phyloP scores from a whole-genome alignment of 1,139 yeast species.

The Chernovozyma sophiae-reginae region DNA sequence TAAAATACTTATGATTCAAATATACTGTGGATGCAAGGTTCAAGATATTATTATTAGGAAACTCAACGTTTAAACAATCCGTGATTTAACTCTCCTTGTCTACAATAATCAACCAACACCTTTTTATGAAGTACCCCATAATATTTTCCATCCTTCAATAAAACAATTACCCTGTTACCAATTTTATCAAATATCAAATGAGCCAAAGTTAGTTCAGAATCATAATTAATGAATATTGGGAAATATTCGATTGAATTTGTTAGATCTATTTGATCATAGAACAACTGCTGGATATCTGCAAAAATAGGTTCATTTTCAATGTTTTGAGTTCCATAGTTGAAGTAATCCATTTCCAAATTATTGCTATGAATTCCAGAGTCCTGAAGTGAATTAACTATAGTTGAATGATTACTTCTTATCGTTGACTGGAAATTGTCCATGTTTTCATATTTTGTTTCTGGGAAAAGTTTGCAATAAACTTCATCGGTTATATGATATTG shows the following conservation, averaged over 20 bases:
- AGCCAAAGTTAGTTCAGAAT: conserved; percentile 51
- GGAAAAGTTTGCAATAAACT: conserved; percentile 27
- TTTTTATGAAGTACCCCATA: conserved; percentile 56
- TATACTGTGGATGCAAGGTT: conserved; percentile 7
- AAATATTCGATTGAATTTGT: conserved; percentile 41
- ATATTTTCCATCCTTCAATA: conserved; percentile 46
- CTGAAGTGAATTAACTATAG: conserved; percentile 1
- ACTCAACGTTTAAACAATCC: background rate
- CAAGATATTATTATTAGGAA: conserved; percentile 5
- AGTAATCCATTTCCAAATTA: conserved; percentile 18
- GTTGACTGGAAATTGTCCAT: conserved; percentile 3
- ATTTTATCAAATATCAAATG: conserved; percentile 52
- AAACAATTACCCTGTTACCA: conserved; percentile 51
- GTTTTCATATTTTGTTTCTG: conserved; percentile 14
- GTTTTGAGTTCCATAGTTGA: conserved; percentile 23
- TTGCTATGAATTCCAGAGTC: background rate
- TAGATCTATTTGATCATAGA: conserved; percentile 36
- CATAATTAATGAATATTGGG: conserved; percentile 48
- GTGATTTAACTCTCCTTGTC: conserved; percentile 12
- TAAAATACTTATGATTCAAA: conserved; percentile 4
- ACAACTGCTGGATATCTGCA: conserved; percentile 13
- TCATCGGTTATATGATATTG: conserved; percentile 29
- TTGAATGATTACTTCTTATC: conserved; percentile 4
- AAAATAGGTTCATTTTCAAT: conserved; percentile 11
- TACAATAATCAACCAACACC: conserved; percentile 45